Evolutionary conservation across 352 stramenopile genomes (phyloP), one percentile per base, ranked within the genome.

Genomic region (Globisporangium yorkense): DNA sequence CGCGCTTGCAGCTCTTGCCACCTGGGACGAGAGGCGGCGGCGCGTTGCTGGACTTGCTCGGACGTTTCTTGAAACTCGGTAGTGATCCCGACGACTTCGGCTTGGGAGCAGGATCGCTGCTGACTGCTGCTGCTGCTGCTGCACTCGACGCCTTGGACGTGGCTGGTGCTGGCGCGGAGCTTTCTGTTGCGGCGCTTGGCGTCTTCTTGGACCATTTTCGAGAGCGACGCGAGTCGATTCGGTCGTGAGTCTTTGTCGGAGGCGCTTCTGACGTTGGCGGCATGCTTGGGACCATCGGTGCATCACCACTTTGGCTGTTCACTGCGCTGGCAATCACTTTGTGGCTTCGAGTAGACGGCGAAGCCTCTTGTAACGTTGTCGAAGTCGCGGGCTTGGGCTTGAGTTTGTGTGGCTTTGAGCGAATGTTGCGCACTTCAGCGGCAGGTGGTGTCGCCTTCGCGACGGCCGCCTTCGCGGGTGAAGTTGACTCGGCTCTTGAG

Each of bases 1-100:
- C 59, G 45, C 69, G 56, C 49, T 68, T 72, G 57, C 56, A 67
- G 29, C 45, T 54, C 53, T 68, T 69, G 29, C 13, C 12, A 5
- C 15, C 29, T 5, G 29, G 29, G 20, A 27, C 29, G 2, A 12
- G 35, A 33, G 51, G 0, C 7, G n/a, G 2, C 2, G 59, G 16
- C 24, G 48, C 24, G 10, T n/a, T 15, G 20, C 46, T 55, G 10
- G 35, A 16, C 7, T 54, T 72, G 57, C 56, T 67, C 2, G 48
- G n/a, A 7, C 66, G 54, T 20, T 53, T 53, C 27, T 51, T 61
- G 18, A 44, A 20, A 24, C 29, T 33, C 41, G 49, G 2, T 16
- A 37, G 35, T 1, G 37, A 13, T 13, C 12, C 35, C 9, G 31
- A 37, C 43, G 29, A 16, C 35, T 24, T 45, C 31, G 43, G 43